phyloP scores from a whole-genome alignment of 495 filamentous ascomycete species.

The Platismatia glauca region DNA sequence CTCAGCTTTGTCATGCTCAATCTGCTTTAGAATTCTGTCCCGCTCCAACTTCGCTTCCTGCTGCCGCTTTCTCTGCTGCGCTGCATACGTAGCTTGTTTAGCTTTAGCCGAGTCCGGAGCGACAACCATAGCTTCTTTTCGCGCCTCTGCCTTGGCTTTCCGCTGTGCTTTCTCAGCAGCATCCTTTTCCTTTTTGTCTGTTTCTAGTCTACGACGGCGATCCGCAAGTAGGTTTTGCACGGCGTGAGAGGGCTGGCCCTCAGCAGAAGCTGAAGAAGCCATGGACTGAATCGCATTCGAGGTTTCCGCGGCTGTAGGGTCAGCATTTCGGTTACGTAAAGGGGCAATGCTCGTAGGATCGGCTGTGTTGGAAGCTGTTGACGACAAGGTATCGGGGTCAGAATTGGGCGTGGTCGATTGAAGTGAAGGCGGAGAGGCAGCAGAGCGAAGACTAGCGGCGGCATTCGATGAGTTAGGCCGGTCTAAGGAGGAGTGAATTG shows the following conservation, averaged over 20 bases:
- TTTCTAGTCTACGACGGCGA: conserved; percentile 24
- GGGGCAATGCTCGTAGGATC: neutral
- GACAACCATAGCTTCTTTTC: conserved; percentile 11
- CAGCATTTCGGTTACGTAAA: neutral
- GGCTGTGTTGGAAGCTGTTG: neutral
- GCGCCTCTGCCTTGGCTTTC: conserved; percentile 25
- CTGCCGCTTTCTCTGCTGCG: conserved; percentile 41
- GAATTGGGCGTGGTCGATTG: neutral
- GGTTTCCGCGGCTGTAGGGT: neutral
- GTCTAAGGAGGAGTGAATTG: neutral
- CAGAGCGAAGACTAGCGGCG: neutral
- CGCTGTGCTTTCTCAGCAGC: conserved; percentile 23
- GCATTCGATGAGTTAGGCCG: neutral
- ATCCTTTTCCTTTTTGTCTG: conserved; percentile 30
- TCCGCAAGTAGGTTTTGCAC: conserved; percentile 25
- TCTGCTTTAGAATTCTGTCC: conserved; percentile 49
- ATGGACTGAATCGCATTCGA: neutral
- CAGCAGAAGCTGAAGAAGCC: neutral
- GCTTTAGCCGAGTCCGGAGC: conserved; percentile 19
- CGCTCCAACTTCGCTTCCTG: conserved; percentile 51
- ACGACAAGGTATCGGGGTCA: neutral
- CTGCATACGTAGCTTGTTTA: conserved; percentile 36
- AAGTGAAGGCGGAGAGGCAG: neutral
- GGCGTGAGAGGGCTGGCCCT: conserved; percentile 5
- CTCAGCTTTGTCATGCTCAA: conserved; percentile 60